A percentile compares a stretch with the other conserved stretches of the same genome.
Evolutionary conservation across 805 yeast species (phyloP).

Genomic region (Nakazawaea sp.): DNA sequence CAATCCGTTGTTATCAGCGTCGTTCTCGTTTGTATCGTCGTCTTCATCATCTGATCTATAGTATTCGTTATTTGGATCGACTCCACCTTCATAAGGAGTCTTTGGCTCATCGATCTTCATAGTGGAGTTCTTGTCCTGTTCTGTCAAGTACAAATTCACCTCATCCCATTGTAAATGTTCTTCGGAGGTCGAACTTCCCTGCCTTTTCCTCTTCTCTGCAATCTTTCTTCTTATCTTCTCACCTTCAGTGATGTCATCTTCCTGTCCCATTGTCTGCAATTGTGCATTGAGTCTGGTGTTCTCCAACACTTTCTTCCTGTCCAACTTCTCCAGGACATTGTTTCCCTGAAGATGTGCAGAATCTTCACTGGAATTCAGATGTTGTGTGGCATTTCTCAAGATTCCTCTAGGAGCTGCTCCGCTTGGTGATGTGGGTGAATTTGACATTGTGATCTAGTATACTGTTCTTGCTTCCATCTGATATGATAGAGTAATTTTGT

Average conservation of each 20-base stretch:
- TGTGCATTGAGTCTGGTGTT: slow-evolving; percentile 75
- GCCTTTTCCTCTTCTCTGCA: slow-evolving; percentile 23
- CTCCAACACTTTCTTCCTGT: slow-evolving; percentile 64
- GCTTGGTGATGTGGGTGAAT: slow-evolving; percentile 8
- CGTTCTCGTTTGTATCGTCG: slow-evolving; percentile 28
- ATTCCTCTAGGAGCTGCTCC: slow-evolving; percentile 22
- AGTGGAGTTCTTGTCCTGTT: slow-evolving; percentile 64
- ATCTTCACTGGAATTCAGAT: slow-evolving; percentile 13
- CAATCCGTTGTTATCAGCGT: slow-evolving; percentile 32
- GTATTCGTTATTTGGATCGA: slow-evolving; percentile 75
- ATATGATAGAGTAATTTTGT: too few relatives aligned
- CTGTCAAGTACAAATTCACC: slow-evolving; percentile 63
- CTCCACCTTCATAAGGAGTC: slow-evolving; percentile 91
- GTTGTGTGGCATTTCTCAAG: slow-evolving; percentile 26
- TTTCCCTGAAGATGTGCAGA: slow-evolving; percentile 13
- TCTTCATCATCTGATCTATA: slow-evolving; percentile 66
- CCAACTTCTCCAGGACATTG: slow-evolving; percentile 20
- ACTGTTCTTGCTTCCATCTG: too few relatives aligned
- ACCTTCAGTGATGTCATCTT: slow-evolving; percentile 26
- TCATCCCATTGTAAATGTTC: slow-evolving; percentile 80
- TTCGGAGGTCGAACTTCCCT: slow-evolving; percentile 1
- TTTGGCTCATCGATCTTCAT: slow-evolving; percentile 92
- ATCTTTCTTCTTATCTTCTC: slow-evolving; percentile 40
- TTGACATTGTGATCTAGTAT: slow-evolving; percentile 7
- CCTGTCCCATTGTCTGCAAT: slow-evolving; percentile 16